A percentile compares a stretch with the other conserved stretches of the same genome.
phyloP scores from a whole-genome alignment of 2,329 filamentous ascomycete genomes.

The Diplodia mutila region DNA sequence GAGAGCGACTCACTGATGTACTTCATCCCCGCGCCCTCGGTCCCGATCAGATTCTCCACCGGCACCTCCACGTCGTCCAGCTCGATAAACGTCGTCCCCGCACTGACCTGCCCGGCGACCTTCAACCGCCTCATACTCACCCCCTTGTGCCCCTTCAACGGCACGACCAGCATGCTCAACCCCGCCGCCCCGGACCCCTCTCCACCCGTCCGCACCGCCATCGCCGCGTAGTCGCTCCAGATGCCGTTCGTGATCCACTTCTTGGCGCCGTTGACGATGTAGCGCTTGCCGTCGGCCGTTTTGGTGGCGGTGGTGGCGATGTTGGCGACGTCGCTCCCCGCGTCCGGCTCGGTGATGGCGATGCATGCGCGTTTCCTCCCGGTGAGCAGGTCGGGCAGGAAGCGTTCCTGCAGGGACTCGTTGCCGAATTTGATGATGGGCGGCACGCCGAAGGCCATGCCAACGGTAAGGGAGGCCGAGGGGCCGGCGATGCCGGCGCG shows the following conservation, averaged over 20 bases:
- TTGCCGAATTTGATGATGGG: conserved; percentile 72
- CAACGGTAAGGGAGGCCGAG: conserved; percentile 66
- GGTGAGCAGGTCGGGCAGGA: conserved; percentile 69
- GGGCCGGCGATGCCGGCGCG: conserved; percentile 69
- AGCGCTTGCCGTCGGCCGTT: conserved; percentile 65
- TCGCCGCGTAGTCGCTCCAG: conserved; percentile 68
- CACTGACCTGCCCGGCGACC: conserved; percentile 65
- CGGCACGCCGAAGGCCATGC: conserved; percentile 73
- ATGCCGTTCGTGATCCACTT: conserved; percentile 81
- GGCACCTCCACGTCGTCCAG: conserved; percentile 76
- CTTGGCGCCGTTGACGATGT: conserved; percentile 74
- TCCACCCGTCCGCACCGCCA: conserved; percentile 73
- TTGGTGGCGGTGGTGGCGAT: conserved; percentile 70
- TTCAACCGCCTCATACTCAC: conserved; percentile 71
- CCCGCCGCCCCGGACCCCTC: conserved; percentile 60
- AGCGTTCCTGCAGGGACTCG: conserved; percentile 68
- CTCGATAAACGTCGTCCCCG: conserved; percentile 76
- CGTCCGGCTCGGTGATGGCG: conserved; percentile 77
- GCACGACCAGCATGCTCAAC: conserved; percentile 70
- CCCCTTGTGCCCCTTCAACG: conserved; percentile 67
- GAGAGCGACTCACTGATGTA: conserved; percentile 56
- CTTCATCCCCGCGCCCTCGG: conserved; percentile 72
- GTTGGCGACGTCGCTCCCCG: conserved; percentile 74
- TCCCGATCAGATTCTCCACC: conserved; percentile 69
- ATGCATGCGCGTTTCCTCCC: conserved; percentile 72